These are phyloP conservation scores for Penicillium sp. DNA, from an alignment of 2,329 filamentous ascomycete genomes.

Conservation along the genomic window DNA sequence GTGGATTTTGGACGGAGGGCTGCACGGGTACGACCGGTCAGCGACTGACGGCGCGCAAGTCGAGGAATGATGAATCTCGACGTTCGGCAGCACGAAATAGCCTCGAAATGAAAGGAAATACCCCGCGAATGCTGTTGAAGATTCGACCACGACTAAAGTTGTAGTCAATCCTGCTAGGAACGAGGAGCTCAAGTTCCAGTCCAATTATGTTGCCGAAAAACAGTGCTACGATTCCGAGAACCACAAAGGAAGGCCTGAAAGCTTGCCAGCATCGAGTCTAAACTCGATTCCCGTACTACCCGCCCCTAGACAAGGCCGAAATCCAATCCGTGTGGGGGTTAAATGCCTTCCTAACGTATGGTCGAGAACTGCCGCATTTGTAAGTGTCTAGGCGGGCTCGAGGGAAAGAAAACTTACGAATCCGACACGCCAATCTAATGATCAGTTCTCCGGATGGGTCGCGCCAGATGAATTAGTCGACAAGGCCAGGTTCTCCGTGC, in stretches of 20 bases:
- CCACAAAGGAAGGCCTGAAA: no score
- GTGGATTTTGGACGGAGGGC: slow-evolving; percentile 53
- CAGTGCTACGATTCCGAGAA: not conserved
- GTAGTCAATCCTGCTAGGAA: not conserved
- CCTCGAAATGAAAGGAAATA: not conserved
- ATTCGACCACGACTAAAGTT: not conserved
- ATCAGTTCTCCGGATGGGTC: no score
- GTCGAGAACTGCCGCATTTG: not conserved
- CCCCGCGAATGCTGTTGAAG: not conserved
- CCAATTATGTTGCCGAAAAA: no score
- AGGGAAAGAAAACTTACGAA: no score
- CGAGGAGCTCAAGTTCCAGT: not conserved
- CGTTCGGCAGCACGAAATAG: not conserved
- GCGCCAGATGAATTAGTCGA: no score
- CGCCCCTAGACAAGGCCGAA: no score
- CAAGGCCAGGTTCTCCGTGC: no score
- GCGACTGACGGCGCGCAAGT: not conserved
- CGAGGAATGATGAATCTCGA: not conserved
- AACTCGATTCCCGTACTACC: not conserved
- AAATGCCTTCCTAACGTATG: not conserved
- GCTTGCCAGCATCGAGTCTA: not conserved
- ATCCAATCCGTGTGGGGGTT: not conserved
- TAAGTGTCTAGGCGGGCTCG: no score
- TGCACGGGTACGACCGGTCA: slow-evolving; percentile 39
- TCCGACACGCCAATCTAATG: no score